Base-by-base conservation (phyloP, 495 filamentous ascomycete genomes). In the Extremus antarcticus region DNA sequence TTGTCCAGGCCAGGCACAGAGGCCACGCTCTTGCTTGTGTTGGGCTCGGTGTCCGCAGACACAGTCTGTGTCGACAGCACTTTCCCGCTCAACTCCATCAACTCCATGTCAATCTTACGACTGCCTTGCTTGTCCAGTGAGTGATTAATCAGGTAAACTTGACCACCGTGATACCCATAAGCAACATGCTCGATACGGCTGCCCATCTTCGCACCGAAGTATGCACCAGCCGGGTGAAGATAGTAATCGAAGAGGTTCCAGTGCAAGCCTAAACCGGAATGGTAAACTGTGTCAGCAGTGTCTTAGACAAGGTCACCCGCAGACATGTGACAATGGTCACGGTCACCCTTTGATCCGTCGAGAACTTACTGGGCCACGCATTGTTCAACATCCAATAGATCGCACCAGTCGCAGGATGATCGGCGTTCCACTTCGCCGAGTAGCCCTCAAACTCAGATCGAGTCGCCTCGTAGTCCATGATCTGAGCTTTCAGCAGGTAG, bases 231-330 rank as follows among this genome's bases (percentile, higher is more conserved):
- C 7, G 41, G 41, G n/a, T 45, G 41, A 3, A 45, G 17, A n/a
- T 45, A 45, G 41, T 45, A 45, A 17, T 45, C 41, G 41, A 45
- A 45, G 8, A 45, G 41, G 41, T 45, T 45, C 41, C 41, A 45
- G n/a, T 45, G 41, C 41, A 45, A 21, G 19, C 41, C n/a, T n/a
- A n/a, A n/a, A n/a, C n/a, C n/a, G n/a, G n/a, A n/a, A n/a, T n/a
- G n/a, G n/a, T n/a, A n/a, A n/a, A n/a, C n/a, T n/a, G n/a, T n/a
- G n/a, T n/a, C n/a, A n/a, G n/a, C n/a, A n/a, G n/a, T n/a, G n/a
- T n/a, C n/a, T n/a, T n/a, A n/a, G n/a, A n/a, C n/a, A n/a, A n/a
- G n/a, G n/a, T n/a, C n/a, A n/a, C n/a, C n/a, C n/a, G n/a, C n/a
- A n/a, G n/a, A n/a, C n/a, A n/a, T n/a, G n/a, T n/a, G n/a, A n/a